Conservation (phyloP, 1,284 basidiomycete genomes). For the Leccinum variabile region DNA sequence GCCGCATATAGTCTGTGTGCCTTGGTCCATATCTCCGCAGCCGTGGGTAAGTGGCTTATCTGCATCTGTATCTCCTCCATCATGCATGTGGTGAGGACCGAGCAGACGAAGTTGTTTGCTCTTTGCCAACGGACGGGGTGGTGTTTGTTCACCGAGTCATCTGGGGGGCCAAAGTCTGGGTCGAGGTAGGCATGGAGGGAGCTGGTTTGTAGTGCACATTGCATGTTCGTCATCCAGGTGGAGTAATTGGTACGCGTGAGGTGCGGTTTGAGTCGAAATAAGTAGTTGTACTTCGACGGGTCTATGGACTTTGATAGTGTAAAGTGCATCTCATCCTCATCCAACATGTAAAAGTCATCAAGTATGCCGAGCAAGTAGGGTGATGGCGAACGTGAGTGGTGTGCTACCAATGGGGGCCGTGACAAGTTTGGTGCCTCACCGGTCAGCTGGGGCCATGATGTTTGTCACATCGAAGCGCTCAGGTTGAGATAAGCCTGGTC, state of each 20-base stretch:
- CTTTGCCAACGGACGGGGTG: conserved; percentile 2
- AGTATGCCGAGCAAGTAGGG: neutral
- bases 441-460: neutral
- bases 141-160: neutral
- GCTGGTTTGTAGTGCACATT: neutral
- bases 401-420: neutral
- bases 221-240: neutral
- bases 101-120: conserved; percentile 4
- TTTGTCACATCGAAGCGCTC: neutral
- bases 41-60: neutral
- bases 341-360: neutral
- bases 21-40: conserved; percentile 4
- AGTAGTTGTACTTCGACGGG: conserved; percentile 7
- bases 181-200: conserved; percentile 2
- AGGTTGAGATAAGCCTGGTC: neutral
- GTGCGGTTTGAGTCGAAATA: neutral
- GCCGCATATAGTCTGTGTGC: neutral
- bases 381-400: neutral
- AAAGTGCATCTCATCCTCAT: neutral
- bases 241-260: conserved; percentile 4
- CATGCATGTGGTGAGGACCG: conserved; percentile 2
- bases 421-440: neutral
- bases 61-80: conserved; percentile 1
- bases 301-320: conserved; percentile 8
- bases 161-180: neutral